Evolutionary conservation across 352 stramenopile genomes (phyloP).

Genomic region (Pythium sp.): DNA sequence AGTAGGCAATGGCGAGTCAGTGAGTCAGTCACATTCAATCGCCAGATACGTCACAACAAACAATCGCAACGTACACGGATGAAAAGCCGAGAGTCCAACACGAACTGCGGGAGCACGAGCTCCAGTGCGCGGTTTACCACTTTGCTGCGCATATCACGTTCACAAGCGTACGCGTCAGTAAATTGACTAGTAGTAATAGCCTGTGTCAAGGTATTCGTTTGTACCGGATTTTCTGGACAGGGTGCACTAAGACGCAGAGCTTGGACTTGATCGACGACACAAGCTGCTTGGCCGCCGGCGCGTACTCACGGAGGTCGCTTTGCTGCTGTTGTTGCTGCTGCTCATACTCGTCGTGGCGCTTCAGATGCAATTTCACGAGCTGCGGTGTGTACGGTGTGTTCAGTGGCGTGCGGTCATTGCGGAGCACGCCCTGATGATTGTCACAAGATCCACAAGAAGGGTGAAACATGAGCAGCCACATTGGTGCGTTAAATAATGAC

Average conservation of each 20-base stretch:
- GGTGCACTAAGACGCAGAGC: conserved; percentile 31
- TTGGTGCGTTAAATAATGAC: background rate
- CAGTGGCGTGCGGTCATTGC: conserved; percentile 73
- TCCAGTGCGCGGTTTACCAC: conserved; percentile 33
- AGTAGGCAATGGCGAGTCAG: background rate
- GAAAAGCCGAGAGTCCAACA: conserved; percentile 44
- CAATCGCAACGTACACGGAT: conserved; percentile 24
- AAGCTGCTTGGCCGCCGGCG: conserved; percentile 20
- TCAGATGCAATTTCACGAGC: conserved; percentile 79
- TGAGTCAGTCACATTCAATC: background rate
- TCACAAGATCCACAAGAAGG: conserved; percentile 1
- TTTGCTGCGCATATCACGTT: conserved; percentile 13
- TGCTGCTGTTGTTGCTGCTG: conserved; percentile 26
- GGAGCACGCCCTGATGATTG: conserved; percentile 40
- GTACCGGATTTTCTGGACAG: conserved; percentile 50
- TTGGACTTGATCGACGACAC: conserved; percentile 49
- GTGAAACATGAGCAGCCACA: background rate
- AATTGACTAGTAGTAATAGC: background rate
- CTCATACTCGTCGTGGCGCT: conserved; percentile 56
- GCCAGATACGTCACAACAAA: background rate
- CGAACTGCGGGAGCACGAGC: conserved; percentile 32
- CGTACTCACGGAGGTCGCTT: conserved; percentile 23
- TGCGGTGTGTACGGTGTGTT: conserved; percentile 85
- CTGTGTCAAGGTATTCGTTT: conserved; percentile 1
- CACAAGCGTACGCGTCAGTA: background rate